Conservation (phyloP, 2,329 filamentous ascomycete species). For the Neofusicoccum sp. region DNA sequence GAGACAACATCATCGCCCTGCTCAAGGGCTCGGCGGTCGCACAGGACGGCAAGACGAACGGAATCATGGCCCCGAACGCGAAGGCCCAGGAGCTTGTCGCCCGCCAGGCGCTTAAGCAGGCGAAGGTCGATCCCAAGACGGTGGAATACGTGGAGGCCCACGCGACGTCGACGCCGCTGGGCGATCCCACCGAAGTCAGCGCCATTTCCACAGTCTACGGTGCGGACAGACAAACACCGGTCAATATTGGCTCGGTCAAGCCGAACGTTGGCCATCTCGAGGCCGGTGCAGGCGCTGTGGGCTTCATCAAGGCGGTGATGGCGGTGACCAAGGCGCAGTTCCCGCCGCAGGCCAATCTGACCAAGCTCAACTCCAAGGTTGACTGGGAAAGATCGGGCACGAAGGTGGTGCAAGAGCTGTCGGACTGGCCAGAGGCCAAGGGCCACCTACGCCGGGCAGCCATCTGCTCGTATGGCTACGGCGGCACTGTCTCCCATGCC, state of each 20-base stretch:
- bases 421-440: slow-evolving; percentile 22
- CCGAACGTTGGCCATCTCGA: slow-evolving; percentile 34
- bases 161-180: slow-evolving; percentile 25
- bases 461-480: slow-evolving; percentile 50
- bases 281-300: slow-evolving; percentile 26
- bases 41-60: slow-evolving; percentile 34
- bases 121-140: slow-evolving; percentile 21
- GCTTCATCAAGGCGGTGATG: slow-evolving; percentile 31
- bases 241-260: slow-evolving; percentile 36
- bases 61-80: slow-evolving; percentile 38
- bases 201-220: slow-evolving; percentile 23
- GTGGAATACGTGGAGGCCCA: slow-evolving; percentile 22
- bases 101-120: slow-evolving; percentile 23
- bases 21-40: slow-evolving; percentile 32
- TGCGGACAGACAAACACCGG: slow-evolving; percentile 42
- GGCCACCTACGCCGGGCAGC: slow-evolving; percentile 34
- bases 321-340: slow-evolving; percentile 29
- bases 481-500: slow-evolving; percentile 44
- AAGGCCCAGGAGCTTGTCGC: slow-evolving; percentile 32
- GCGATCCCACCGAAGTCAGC: slow-evolving; percentile 24
- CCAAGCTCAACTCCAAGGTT: slow-evolving; percentile 33
- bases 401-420: slow-evolving; percentile 24
- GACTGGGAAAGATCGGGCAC: slow-evolving; percentile 30
- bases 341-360: slow-evolving; percentile 36
- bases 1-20: slow-evolving; percentile 34